Base-by-base conservation (phyloP, 768 basidiomycete genomes). In the Russula abietina region DNA sequence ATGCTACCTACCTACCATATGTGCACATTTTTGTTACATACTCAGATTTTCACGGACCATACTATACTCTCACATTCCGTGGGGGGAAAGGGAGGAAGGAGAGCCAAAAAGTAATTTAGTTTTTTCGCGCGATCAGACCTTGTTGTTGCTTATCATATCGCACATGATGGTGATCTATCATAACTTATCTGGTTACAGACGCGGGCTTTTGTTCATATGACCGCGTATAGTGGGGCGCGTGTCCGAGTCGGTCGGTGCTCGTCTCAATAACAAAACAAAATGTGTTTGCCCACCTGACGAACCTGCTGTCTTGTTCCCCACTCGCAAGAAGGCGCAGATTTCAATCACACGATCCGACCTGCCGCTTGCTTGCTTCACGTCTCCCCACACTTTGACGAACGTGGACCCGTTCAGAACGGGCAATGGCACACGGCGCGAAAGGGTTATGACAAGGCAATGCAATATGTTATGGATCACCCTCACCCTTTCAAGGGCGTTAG, bases 101-200 rank as follows among this genome's bases (percentile, higher is more conserved):
- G n/a, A n/a, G n/a, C n/a, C 3, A 3, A 61, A 55, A 55, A 61
- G 53, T 60, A 54, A 60, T 60, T 60, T 54, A 36, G 32, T 45
- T 53, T n/a, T n/a, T n/a, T n/a, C n/a, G n/a, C 45, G 54, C 46
- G 53, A 41, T 60, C 59, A 32, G 59, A 26, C 26, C 30, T 24
- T 32, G 51, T 54, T 30, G 28, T 30, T n/a, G n/a, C n/a, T n/a
- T 54, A 60, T 60, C 52, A n/a, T 54, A 54, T 60, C 50, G 45
- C 43, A 36, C 43, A 60, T 54, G 52, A 49, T 28, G 52, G 38
- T 28, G 39, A 53, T 60, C 59, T 52, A 51, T 43, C 28, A 45
- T 43, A 59, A 59, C 14, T 43, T 51, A 51, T 26, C 49, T 26
- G 36, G 14, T 9, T 9, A 45, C 43, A n/a, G n/a, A n/a, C n/a